Evolutionary conservation across 1,284 basidiomycete genomes (phyloP), one percentile per base, ranked within the genome.

Genomic region (Trichosporon sp.): DNA sequence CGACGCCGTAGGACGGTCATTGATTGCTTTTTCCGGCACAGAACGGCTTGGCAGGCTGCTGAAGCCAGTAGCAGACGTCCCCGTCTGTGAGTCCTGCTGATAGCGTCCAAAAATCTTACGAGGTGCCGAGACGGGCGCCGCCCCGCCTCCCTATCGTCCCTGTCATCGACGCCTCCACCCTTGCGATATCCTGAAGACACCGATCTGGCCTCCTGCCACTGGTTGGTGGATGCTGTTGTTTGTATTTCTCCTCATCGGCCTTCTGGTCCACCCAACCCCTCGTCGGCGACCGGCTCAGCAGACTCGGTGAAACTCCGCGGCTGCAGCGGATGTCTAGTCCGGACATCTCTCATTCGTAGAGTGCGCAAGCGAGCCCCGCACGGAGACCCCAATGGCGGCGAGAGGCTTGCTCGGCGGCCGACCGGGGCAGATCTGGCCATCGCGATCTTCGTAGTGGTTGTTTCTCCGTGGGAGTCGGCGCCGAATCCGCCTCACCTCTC

Each of bases 241-340:
- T 54, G 51, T 54, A 54, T 54, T 54, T 54, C 19, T 54, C 51
- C 51, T 54, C 51, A 11, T n/a, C 51, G 51, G 51, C 51, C 35
- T 37, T 37, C 35, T 37, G 5, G 35, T 26, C 26, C 26, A 26
- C 26, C 35, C 2, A 26, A n/a, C 19, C 7, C 26, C 26, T 26
- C 26, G 26, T 26, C 26, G 26, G 26, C 26, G 26, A 26, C 26
- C 26, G 26, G 26, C 26, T 26, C 26, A 26, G 26, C 26, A 26
- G 26, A n/a, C 6, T 54, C 51, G 51, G 51, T 4, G 7, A 54
- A 54, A 26, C 51, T 54, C 51, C 8, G 51, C 21, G 19, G 51
- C 51, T 54, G 14, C 4, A 6, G 51, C 51, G 51, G 51, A 11
- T 54, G 19, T 26, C 19, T 19, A 21, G n/a, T 16, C 51, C 51